phyloP scores from a whole-genome alignment of 768 basidiomycete genomes.

The Pleurotus tuoliensis region DNA sequence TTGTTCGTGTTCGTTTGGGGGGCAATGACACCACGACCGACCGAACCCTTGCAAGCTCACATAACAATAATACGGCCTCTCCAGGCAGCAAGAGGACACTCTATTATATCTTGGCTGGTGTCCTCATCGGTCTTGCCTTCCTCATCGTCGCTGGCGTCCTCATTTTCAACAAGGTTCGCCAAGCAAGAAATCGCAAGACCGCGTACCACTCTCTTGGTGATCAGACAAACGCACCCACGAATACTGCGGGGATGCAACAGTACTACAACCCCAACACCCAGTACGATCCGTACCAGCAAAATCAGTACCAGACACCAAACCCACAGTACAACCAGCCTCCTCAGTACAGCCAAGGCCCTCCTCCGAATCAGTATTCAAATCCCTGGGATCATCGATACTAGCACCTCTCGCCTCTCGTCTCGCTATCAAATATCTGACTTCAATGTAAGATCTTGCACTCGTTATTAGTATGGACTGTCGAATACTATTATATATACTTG shows the following conservation, averaged over 20 bases:
- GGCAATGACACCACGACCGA: slow-evolving; percentile 3
- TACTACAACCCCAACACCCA: slow-evolving; percentile 4
- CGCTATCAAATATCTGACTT: no score
- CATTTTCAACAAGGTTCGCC: background rate
- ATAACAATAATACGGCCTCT: background rate
- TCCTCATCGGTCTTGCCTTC: slow-evolving; percentile 1
- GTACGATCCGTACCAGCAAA: slow-evolving; percentile 4
- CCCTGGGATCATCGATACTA: slow-evolving; percentile 9
- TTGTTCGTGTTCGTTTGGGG: background rate
- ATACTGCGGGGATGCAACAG: background rate
- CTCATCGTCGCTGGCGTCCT: background rate
- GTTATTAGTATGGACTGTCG: no score
- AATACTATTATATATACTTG: no score
- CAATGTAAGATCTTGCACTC: no score
- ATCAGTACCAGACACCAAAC: background rate
- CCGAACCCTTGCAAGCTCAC: background rate
- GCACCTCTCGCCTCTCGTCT: no score
- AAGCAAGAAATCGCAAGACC: background rate
- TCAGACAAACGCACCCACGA: background rate
- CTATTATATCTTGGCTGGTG: slow-evolving; percentile 2
- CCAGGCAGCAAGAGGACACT: background rate
- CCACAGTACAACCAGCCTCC: background rate
- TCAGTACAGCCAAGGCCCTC: background rate
- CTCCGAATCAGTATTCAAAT: slow-evolving; percentile 5
- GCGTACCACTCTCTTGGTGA: background rate